phyloP scores from a whole-genome alignment of 345 rosid species.

The Mangifera indica region DNA sequence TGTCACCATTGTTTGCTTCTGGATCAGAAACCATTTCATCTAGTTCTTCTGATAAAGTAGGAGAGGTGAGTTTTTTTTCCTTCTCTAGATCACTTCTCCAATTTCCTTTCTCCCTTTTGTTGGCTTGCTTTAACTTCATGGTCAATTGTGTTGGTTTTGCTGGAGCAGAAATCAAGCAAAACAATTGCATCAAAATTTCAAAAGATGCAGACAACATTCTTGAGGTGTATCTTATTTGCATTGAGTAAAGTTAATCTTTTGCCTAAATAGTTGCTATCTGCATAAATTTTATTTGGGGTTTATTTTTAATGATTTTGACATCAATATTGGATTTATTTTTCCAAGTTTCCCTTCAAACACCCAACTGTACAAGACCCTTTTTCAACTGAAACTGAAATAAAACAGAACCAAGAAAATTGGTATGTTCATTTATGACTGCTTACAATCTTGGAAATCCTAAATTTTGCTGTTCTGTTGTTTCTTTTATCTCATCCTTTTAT shows the following conservation, averaged over 20 bases:
- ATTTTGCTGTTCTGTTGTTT: neutral
- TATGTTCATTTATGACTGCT: no score
- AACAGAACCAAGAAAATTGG: no score
- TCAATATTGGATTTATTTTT: neutral
- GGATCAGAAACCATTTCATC: slow-evolving; percentile 17
- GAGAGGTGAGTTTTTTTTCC: slow-evolving; percentile 31
- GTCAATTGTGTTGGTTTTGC: slow-evolving; percentile 32
- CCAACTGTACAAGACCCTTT: no score
- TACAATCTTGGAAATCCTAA: neutral
- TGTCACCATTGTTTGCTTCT: slow-evolving; percentile 29
- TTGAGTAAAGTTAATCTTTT: neutral
- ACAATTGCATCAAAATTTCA: slow-evolving; percentile 51
- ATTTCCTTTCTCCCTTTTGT: neutral
- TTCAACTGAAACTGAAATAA: no score
- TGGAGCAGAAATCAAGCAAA: slow-evolving; percentile 32
- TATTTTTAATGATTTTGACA: neutral
- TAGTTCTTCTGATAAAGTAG: slow-evolving; percentile 20
- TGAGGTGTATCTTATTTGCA: slow-evolving; percentile 37
- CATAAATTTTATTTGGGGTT: neutral
- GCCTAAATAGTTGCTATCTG: neutral
- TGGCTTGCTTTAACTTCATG: slow-evolving; percentile 13
- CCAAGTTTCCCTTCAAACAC: no score
- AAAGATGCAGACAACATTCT: slow-evolving; percentile 43
- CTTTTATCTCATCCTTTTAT: neutral
- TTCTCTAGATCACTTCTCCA: slow-evolving; percentile 12